Evolutionary conservation across 306 rosid genomes (phyloP), one percentile per base, ranked within the genome.

Genomic region (Prunus campanulata): DNA sequence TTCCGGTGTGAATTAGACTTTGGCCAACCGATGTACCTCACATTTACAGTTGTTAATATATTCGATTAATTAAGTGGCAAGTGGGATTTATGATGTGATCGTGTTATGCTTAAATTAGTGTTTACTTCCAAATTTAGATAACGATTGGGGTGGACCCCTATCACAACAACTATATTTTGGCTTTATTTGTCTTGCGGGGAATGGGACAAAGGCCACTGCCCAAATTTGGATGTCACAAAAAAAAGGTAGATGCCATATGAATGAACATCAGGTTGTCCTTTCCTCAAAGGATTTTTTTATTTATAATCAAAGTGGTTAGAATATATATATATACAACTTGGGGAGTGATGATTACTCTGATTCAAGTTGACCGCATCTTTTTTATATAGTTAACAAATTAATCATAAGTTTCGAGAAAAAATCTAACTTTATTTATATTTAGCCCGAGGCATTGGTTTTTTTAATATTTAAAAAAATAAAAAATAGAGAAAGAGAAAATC

Each of bases 41-140:
- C 6, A 6, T 35, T 35, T 6, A 35, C 44, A 1, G 8, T 35
- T 35, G 44, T 35, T 35, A 39, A 7, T 7, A 39, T 39, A 35
- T 6, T 35, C 8, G 2, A 35, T 42, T 42, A 11, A 48, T 24
- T 16, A 16, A 15, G 55, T 20, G 51, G 10, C 6, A 19, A 46
- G 51, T 27, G 66, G 39, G 66, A 12, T 24, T 1, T 15, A 9
- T 18, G 16, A 24, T 15, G 42, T 4, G 10, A 0, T 22, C 16
- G 15, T 32, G 11, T 68, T 72, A 64, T 70, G 32, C 54, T 49
- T 64, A 24, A 67, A 60, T 70, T n/a, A 22, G 79, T 70, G 63
- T 12, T 84, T 79, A 57, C 56, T 72, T 77, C 57, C 24, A 66
- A 80, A 71, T 80, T 22, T 71, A 82, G 87, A 44, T 73, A 74